Percentiles rank a stretch among this genome's conserved stretches.
Evolutionary conservation across 768 basidiomycete genomes (phyloP).

Genomic region (Rhizopogon sp.): DNA sequence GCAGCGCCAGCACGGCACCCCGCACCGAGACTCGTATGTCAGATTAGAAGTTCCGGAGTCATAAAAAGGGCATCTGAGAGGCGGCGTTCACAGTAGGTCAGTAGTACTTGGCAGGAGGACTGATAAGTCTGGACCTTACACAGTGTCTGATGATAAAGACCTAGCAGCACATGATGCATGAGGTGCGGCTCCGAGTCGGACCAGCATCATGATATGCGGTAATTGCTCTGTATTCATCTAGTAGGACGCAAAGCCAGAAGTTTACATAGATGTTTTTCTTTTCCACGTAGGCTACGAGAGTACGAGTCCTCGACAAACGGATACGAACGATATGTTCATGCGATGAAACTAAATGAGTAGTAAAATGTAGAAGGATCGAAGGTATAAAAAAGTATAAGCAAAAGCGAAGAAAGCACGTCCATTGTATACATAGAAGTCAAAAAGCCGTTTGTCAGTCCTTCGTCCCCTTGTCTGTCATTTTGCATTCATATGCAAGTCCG

Average conservation of each 20-base stretch:
- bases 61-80: too few species aligned
- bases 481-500: conserved; percentile 8
- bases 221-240: too few species aligned
- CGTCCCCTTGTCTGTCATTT: conserved; percentile 10
- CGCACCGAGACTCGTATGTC: too few species aligned
- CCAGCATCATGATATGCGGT: too few species aligned
- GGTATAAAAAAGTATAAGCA: conserved; percentile 1
- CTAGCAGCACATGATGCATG: too few species aligned
- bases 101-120: too few species aligned
- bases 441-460: conserved; percentile 24
- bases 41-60: too few species aligned
- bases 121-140: too few species aligned
- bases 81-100: too few species aligned
- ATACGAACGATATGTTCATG: conserved; percentile 1
- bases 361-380: conserved; percentile 13
- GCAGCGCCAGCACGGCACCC: background rate
- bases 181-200: too few species aligned
- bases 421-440: conserved; percentile 18
- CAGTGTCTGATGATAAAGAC: too few species aligned
- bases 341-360: conserved; percentile 21
- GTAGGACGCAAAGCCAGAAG: too few species aligned
- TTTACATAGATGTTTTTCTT: background rate
- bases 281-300: conserved; percentile 11
- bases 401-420: conserved; percentile 9
- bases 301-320: conserved; percentile 4